Base-by-base conservation (phyloP, 805 yeast species). In the Lachancea quebecensis region DNA sequence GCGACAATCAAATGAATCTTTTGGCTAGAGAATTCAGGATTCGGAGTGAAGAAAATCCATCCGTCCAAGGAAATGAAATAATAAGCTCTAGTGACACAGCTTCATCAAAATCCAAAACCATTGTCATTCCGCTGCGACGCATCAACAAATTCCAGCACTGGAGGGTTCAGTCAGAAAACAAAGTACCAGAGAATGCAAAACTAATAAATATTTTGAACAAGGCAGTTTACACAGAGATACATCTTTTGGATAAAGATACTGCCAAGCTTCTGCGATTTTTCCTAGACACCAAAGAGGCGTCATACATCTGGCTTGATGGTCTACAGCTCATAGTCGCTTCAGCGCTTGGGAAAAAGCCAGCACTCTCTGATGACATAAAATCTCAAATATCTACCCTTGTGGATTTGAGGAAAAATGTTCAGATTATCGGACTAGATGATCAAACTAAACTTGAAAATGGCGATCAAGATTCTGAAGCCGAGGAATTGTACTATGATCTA, bases 291-390 rank as follows among this genome's bases (percentile, higher is more conserved):
- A 74, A 75, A 50, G 86, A 82, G 39, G 73, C 78, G 40, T 78
- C 82, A 36, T 77, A 75, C 44, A 76, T 81, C 7, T 87, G 95
- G 95, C 66, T 82, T 31, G 95, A 87, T 64, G 95, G 95, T 0
- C 61, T 86, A 44, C 78, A 77, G 55, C 65, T 79, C 58, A 57
- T 78, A 31, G 66, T 72, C 16, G 43, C 69, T 56, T 41, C 48
- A 45, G 35, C 44, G n/a, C 39, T 12, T 28, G 43, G 38, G 29
- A 43, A 47, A 21, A 41, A 45, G 11, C 45, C 49, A 9, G 16
- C 44, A 31, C 50, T 74, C 14, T 73, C 80, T 1, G 58, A 57
- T 0, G 77, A 71, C 15, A 69, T 81, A 6, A 60, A 62, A 45
- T 56, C 54, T 16, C 80, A 78, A 50, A 62, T 77, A 12, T 63